Conservation (phyloP, 257 asterid species). For the Nemophila menziesii region DNA sequence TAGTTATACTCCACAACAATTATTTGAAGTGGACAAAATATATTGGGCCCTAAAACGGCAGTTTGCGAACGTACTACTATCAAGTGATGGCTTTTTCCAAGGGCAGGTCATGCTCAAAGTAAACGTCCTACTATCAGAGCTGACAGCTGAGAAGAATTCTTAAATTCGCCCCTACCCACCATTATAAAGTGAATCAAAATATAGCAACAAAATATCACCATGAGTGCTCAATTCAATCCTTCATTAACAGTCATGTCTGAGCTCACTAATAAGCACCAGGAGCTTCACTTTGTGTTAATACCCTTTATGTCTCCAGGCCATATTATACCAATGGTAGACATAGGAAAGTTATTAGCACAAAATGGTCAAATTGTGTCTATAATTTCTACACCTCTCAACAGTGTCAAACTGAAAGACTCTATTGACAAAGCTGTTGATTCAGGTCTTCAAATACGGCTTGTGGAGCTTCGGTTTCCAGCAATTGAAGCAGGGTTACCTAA, state of each 20-base stretch:
- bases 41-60: too few relatives aligned
- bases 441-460: constrained; percentile 13
- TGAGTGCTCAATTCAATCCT: not conserved
- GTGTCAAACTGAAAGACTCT: constrained; percentile 10
- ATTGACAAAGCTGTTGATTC: constrained; percentile 20
- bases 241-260: not conserved
- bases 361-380: constrained; percentile 30
- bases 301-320: constrained; percentile 57
- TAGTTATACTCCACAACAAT: too few relatives aligned
- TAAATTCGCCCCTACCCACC: too few relatives aligned
- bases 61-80: too few relatives aligned
- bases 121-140: too few relatives aligned
- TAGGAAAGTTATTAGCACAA: constrained; percentile 4
- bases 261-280: not conserved
- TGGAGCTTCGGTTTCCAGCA: constrained; percentile 26
- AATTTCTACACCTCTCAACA: constrained; percentile 30
- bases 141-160: too few relatives aligned
- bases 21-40: too few relatives aligned
- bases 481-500: constrained; percentile 33
- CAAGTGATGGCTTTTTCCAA: too few relatives aligned
- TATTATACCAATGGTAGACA: constrained; percentile 37
- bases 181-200: too few relatives aligned
- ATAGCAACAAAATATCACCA: too few relatives aligned
- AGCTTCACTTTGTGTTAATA: constrained; percentile 34
- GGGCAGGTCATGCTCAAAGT: too few relatives aligned